Conservation (phyloP, 2,329 filamentous ascomycete species). For the Fusarium pininemorale region DNA sequence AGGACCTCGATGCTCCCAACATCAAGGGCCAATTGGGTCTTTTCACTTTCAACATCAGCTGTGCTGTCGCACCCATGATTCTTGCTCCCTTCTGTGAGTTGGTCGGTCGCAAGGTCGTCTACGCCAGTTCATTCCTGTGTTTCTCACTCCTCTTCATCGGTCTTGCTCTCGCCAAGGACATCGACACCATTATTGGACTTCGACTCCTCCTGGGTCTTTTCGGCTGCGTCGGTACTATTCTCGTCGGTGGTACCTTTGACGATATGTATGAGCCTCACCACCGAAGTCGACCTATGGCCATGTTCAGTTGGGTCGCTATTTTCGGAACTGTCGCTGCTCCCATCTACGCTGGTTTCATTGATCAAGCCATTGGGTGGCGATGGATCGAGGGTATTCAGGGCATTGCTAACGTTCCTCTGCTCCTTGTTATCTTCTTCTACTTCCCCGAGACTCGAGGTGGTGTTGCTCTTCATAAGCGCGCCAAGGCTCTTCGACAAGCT, state of each 20-base stretch:
- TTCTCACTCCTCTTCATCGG: conserved; percentile 37
- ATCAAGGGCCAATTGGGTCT: conserved; percentile 34
- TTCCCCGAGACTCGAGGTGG: conserved; percentile 36
- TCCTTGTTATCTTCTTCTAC: conserved; percentile 31
- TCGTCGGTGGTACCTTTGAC: conserved; percentile 37
- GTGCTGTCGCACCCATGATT: conserved; percentile 32
- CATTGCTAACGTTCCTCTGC: conserved; percentile 31
- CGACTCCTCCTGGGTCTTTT: conserved; percentile 35
- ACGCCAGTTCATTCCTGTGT: conserved; percentile 29
- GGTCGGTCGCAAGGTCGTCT: conserved; percentile 34
- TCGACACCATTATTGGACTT: conserved; percentile 34
- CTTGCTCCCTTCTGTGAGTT: conserved; percentile 34
- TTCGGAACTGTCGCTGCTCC: conserved; percentile 36
- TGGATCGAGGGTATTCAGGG: conserved; percentile 38
- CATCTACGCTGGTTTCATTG: conserved; percentile 35
- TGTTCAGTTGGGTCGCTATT: conserved; percentile 38
- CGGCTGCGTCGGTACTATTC: conserved; percentile 37
- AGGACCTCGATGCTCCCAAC: conserved; percentile 27
- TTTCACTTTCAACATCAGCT: conserved; percentile 37
- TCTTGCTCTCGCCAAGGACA: conserved; percentile 29
- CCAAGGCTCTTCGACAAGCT: conserved; percentile 34
- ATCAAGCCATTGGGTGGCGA: conserved; percentile 34
- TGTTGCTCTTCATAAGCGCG: conserved; percentile 33
- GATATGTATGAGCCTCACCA: conserved; percentile 40
- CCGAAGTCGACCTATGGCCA: conserved; percentile 36